These are phyloP conservation scores for Phytophthora rubi DNA, from an alignment of 352 stramenopile species.

Conservation along the genomic window DNA sequence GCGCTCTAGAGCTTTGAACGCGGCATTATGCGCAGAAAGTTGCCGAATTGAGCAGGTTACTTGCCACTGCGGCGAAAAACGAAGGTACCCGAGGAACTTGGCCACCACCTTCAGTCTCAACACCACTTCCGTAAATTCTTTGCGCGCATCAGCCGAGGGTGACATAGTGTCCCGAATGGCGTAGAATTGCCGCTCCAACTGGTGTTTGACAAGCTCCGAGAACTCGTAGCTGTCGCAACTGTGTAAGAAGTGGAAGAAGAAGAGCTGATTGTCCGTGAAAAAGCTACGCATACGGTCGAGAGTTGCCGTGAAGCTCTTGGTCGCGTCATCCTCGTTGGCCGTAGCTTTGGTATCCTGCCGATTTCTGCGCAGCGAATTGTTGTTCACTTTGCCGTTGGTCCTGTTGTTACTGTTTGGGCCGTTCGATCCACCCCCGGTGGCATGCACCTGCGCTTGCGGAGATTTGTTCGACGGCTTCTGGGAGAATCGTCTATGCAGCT, in stretches of 20 bases:
- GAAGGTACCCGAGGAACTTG: conserved; percentile 74
- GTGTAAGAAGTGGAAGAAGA: conserved; percentile 77
- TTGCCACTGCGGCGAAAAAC: conserved; percentile 69
- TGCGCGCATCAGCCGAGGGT: conserved; percentile 44
- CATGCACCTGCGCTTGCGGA: conserved; percentile 12
- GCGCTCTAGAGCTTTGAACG: conserved; percentile 53
- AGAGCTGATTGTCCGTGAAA: conserved; percentile 76
- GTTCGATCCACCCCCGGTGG: background rate
- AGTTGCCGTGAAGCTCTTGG: conserved; percentile 31
- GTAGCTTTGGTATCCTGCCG: conserved; percentile 9
- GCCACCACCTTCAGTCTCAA: conserved; percentile 67
- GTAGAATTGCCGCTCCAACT: conserved; percentile 60
- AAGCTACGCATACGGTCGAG: conserved; percentile 44
- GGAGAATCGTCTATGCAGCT: conserved; percentile 75
- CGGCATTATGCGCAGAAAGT: conserved; percentile 49
- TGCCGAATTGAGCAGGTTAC: conserved; percentile 42
- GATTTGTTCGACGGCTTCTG: conserved; percentile 46
- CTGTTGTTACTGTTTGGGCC: conserved; percentile 14
- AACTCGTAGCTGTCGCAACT: conserved; percentile 75
- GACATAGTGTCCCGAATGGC: conserved; percentile 26
- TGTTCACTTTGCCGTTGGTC: conserved; percentile 19
- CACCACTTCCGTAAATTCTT: conserved; percentile 66
- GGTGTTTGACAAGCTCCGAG: conserved; percentile 60
- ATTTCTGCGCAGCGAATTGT: conserved; percentile 12
- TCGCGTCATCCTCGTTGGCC: conserved; percentile 18